Percentiles rank a stretch among this genome's conserved stretches.
phyloP scores from a whole-genome alignment of 371 early-diverging fungal genomes.

The Mortierella sp. region DNA sequence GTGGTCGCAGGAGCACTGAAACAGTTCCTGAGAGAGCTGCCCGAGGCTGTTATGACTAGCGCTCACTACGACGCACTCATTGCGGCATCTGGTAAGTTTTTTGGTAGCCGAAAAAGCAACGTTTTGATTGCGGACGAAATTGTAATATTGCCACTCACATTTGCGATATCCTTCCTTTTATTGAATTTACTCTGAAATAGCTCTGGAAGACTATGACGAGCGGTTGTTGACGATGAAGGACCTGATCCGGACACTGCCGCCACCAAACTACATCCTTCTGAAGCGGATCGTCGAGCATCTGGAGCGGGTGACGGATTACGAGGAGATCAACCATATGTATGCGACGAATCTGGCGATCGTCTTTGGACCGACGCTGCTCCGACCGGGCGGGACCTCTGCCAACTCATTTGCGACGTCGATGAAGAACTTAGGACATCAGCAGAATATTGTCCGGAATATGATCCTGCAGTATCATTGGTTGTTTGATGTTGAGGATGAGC shows the following conservation, averaged over 20 bases:
- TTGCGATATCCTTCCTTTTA: not conserved
- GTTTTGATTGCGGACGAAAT: not conserved
- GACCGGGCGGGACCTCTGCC: constrained; percentile 80
- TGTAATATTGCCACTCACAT: not conserved
- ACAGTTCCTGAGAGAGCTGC: constrained; percentile 93
- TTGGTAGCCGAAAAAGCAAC: no score
- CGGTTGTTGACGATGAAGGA: constrained; percentile 83
- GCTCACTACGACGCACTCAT: constrained; percentile 86
- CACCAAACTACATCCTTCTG: constrained; percentile 76
- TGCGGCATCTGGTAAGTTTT: constrained; percentile 78
- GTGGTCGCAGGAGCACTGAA: constrained; percentile 93
- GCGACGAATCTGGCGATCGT: constrained; percentile 89
- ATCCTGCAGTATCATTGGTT: constrained; percentile 89
- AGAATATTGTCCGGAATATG: constrained; percentile 83
- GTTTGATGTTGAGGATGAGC: constrained; percentile 83
- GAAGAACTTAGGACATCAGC: constrained; percentile 86
- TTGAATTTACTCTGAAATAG: constrained; percentile 47
- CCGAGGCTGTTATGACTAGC: constrained; percentile 93
- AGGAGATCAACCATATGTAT: constrained; percentile 90
- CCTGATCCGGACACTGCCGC: constrained; percentile 76
- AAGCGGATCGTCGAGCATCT: constrained; percentile 84
- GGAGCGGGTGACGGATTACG: constrained; percentile 86
- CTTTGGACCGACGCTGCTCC: constrained; percentile 86
- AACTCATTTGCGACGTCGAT: constrained; percentile 81
- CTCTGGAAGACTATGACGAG: constrained; percentile 83